Base-by-base conservation (phyloP, 2,329 filamentous ascomycete genomes). In the Sporothrix mexicana region DNA sequence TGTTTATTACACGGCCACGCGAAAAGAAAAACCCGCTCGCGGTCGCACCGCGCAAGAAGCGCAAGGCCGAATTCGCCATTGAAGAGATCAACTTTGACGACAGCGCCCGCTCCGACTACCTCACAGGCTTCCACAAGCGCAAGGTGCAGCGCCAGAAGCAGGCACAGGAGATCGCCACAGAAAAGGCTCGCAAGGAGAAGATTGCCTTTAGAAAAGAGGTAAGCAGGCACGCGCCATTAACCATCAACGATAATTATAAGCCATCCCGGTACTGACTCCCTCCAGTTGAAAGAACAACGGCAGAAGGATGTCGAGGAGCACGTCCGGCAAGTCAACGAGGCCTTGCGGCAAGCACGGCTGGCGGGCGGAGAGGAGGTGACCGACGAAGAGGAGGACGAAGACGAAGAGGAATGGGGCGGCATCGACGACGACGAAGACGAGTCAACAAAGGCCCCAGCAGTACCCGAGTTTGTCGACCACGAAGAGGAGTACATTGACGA, bases 401-500 rank as follows among this genome's bases (percentile, higher is more conserved):
- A 87, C 15, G 88, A 90, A 13, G 64, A 73, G 55, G 71, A 73
- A 77, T 94, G 91, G 90, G 85, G 85, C 69, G 93, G 92, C 0
- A 86, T 94, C 70, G 84, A 86, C 23, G 90, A 92, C 64, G 72
- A 76, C 23, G 15, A 43, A 4, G 9, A 23, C 20, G 12, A 55
- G 51, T 17, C 15, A 3, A 55, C 23, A 25, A n/a, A 49, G 17
- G 30, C 30, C 30, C 82, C 83, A 20, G 82, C 81, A 47, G 78
- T 76, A 59, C 77, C 75, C 69, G 80, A 86, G 53, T 86, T 89
- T 25, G 83, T 96, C 61, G 91, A 97, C 79, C 90, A 93, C 77
- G 93, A 97, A 80, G 94, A 95, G 77, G 94, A 98, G 81, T 99
- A 98, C 82, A 89, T 98, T 76, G 96, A 99, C 81, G 96, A 98